Percentiles rank a stretch among this genome's conserved stretches.
Evolutionary conservation across 2,329 filamentous ascomycete species (phyloP).

Genomic region (Elsinoe ampelina): DNA sequence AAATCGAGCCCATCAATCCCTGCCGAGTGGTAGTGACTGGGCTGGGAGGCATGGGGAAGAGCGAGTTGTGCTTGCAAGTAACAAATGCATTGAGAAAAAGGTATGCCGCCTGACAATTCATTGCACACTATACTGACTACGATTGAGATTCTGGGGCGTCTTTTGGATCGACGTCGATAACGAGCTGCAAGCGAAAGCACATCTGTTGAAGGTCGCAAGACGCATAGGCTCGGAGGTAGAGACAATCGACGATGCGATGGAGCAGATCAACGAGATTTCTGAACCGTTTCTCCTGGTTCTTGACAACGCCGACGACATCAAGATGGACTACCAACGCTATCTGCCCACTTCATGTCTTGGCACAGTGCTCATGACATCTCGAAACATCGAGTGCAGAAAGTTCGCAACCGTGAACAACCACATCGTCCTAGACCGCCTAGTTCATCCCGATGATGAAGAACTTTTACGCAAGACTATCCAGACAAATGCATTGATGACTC

Average conservation of each 20-base stretch:
- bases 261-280: neutral
- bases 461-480: neutral
- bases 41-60: neutral
- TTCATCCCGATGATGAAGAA: neutral
- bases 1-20: neutral
- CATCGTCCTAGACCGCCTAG: neutral
- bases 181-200: neutral
- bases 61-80: neutral
- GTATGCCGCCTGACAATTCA: too few species aligned
- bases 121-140: neutral
- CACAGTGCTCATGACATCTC: neutral
- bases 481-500: too few species aligned
- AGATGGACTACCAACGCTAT: neutral
- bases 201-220: neutral
- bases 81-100: neutral
- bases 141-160: neutral
- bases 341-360: neutral
- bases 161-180: neutral
- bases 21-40: neutral
- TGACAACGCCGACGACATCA: neutral
- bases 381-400: neutral
- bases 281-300: neutral
- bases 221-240: neutral
- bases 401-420: neutral
- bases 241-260: neutral